Base-by-base conservation (phyloP, 2,329 filamentous ascomycete genomes). In the Aspergillus proliferans region DNA sequence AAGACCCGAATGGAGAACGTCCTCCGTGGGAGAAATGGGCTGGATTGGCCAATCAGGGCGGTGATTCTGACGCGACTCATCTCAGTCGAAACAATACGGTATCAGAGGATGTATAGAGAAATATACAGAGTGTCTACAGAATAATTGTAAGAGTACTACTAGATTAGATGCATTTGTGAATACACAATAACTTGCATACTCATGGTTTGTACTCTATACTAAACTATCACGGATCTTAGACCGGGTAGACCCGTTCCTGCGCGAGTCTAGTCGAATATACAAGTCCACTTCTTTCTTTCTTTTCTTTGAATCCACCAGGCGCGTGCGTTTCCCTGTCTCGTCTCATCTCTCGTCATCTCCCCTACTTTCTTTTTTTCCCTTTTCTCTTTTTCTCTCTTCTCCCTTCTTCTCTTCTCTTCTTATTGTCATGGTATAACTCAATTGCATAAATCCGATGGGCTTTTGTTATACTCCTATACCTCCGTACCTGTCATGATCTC, bases 201-300 rank as follows among this genome's bases (percentile, higher is more conserved):
- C 33, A 34, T n/a, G 30, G 14, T 34, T 3, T 34, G 10, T 12
- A 34, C 30, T 34, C 30, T 34, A 8, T 12, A 34, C 33, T n/a
- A 34, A 34, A 14, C n/a, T n/a, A n/a, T 12, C n/a, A 15, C 34
- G 6, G n/a, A n/a, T 44, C 49, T 44, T 43, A 47, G 41, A 53
- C 54, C 53, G 54, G 52, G 53, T 51, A 53, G 49, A 53, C 51
- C 53, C 57, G 48, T 56, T 54, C 47, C 43, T 53, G 45, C 44
- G 55, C 52, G 57, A 53, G 50, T 57, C 49, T 44, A 45, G 46
- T 43, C 41, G 45, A 54, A 55, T 55, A 55, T 55, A 53, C 51
- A 55, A 53, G 44, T 56, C 50, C 52, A 53, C 48, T 55, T 47
- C 52, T 52, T 45, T 50, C 50, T 51, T 30, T 30, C 26, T 30